A percentile compares a stretch with the other conserved stretches of the same genome.
These are phyloP conservation scores for Coleophoma eucalyptorum DNA, from an alignment of 2,329 filamentous ascomycete genomes.

Conservation along the genomic window DNA sequence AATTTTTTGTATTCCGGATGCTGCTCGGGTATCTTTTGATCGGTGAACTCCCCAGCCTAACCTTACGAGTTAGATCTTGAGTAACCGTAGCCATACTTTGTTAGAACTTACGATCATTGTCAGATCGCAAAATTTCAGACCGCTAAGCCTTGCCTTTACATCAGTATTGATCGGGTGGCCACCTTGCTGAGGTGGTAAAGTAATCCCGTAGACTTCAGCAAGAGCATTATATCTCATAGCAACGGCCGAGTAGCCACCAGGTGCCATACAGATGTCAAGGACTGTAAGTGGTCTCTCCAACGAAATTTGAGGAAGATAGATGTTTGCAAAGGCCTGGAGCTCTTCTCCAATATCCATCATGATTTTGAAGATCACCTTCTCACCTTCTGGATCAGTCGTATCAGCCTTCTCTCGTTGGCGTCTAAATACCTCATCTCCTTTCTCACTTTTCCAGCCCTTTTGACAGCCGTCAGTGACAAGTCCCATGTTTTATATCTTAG, in stretches of 20 bases:
- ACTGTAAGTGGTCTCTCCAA: slow-evolving; percentile 8
- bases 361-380: slow-evolving; percentile 32
- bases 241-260: slow-evolving; percentile 15
- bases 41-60: slow-evolving; percentile 8
- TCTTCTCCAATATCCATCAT: slow-evolving; percentile 40
- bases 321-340: slow-evolving; percentile 26
- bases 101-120: neutral
- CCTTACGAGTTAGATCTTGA: no score
- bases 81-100: no score
- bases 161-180: slow-evolving; percentile 11
- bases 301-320: neutral
- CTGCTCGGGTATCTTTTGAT: slow-evolving; percentile 7
- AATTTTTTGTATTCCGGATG: slow-evolving; percentile 13
- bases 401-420: slow-evolving; percentile 35
- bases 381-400: slow-evolving; percentile 16
- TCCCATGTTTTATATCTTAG: neutral
- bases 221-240: slow-evolving; percentile 13
- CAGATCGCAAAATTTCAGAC: neutral
- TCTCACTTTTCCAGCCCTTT: slow-evolving; percentile 40
- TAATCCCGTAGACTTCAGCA: slow-evolving; percentile 15
- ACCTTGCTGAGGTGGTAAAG: slow-evolving; percentile 10
- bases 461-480: slow-evolving; percentile 3
- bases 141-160: neutral
- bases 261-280: slow-evolving; percentile 24
- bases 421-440: slow-evolving; percentile 39